Evolutionary conservation across 306 rosid species (phyloP), one percentile per base, ranked within the genome.

Genomic region (Crotalaria pallida): DNA sequence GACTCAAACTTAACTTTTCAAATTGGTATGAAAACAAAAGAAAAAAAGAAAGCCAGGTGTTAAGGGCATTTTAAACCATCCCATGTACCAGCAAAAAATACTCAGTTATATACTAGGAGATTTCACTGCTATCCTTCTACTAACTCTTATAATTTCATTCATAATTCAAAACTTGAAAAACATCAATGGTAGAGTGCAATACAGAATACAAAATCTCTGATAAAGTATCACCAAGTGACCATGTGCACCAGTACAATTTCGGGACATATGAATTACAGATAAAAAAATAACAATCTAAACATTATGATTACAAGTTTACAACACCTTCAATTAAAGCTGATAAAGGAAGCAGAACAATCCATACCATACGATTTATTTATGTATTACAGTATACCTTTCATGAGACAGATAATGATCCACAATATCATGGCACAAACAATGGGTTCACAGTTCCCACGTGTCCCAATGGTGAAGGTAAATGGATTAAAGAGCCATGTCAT

Each of bases 361-460:
- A 80, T 87, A 94, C 97, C 96, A 1, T 10, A 38, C 10, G 44
- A 15, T 41, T 41, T 15, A 15, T 11, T 41, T 41, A 1, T 41
- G 13, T 41, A 41, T 41, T 41, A 12, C 5, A 73, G 75, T 73
- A 80, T 88, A 94, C 99, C 97, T 51, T 94, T 87, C 97, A 91
- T 78, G 51, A 91, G 92, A 75, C 99, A 94, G 50, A 87, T 75
- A 61, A 89, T 53, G 82, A 89, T 82, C 96, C 97, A 88, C 75
- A 88, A 83, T 71, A 91, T 77, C 89, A 82, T 48, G 27, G 95
- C 96, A 83, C 97, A 94, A 59, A 89, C 99, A 84, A 91, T 50
- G 27, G 99, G 95, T 81, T 94, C 97, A 73, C 97, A 91, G 85
- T 94, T 94, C 44, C 96, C 97, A 13, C 97, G 83, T 45, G 97